Evolutionary conservation across 2,329 filamentous ascomycete species (phyloP), one percentile per base, ranked within the genome.

Genomic region (Exutisphaerella laricina): DNA sequence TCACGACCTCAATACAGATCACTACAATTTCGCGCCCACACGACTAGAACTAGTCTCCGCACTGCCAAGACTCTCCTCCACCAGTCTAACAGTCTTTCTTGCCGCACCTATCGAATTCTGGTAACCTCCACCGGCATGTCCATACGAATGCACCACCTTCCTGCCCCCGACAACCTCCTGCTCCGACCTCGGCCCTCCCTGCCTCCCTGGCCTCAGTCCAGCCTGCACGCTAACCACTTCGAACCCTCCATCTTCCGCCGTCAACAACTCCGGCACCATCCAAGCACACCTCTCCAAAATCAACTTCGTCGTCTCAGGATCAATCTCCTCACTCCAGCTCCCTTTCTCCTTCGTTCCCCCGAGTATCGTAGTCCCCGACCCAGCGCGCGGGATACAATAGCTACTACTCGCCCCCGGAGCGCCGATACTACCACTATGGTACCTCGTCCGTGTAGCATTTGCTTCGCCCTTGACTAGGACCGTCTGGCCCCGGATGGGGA

Each of bases 91-190:
- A 3, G 59, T 56, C 41, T 53, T 41, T 34, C 54, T 58, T 30
- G 58, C 55, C 39, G 41, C 42, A 4, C 60, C 60, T 12, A 61
- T 42, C 12, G 57, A 60, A 35, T 63, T 61, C 51, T 64, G 61
- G 51, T 59, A 69, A 41, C 70, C 70, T 30, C 64, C 69, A 2
- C 69, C 69, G 16, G 62, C 65, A 65, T 72, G 68, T 9, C 70
- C 71, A 64, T 73, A 74, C 39, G 62, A 58, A 64, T 73, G 70
- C 26, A 71, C 64, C 7, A 72, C 59, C 41, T 50, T 55, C 53
- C 51, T 57, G 10, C 49, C 50, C 3, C 53, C 58, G 9, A 60
- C 55, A 16, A 51, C 55, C 48, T 72, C 69, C 32, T 55, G 47
- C 54, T 71, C 70, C 10, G 70, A 56, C 50, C 70, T 67, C 41